Base-by-base conservation (phyloP, 345 rosid species). In the Gynandropsis gynandra region DNA sequence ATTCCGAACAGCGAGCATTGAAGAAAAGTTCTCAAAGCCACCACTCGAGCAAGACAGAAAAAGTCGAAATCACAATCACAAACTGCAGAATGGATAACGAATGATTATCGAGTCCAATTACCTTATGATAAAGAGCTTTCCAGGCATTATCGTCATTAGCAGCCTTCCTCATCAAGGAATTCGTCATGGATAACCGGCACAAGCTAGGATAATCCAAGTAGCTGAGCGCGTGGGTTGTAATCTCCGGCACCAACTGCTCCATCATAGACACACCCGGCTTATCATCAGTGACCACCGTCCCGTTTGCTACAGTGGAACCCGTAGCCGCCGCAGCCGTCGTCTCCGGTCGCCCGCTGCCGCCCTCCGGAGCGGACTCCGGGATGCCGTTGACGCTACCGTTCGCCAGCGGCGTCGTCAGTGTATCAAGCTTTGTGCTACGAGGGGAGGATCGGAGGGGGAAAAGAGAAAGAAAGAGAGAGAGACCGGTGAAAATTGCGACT, bases 241-340 rank as follows among this genome's bases (percentile, higher is more conserved):
- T 93, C 76, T 93, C 99, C 36, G 99, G 95, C 37, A 88, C 99
- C 62, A 93, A 70, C 74, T 93, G 97, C 77, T 93, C 97, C 97
- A 85, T 93, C 97, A 93, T 93, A 10, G 99, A 88, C 1, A 90
- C 90, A n/a, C 74, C 77, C 32, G 77, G 76, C 46, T 76, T 72
- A 73, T 84, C 93, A 55, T 55, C 77, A 27, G 4, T 65, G 5
- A 56, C 43, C 34, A 36, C 67, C 8, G 61, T 40, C 41, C 39
- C 52, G 56, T 50, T 33, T 21, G 50, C 59, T 73, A 39, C 67
- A 38, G 62, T 43, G 15, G 68, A 47, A 16, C 43, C 74, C 56
- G 56, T 72, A 60, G 62, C 66, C 45, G 58, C 71, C 9, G 64
- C n/a, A n/a, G n/a, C 19, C 35, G 46, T 45, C 33, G 29, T 24